Base-by-base conservation (phyloP, 805 yeast species). In the Wickerhamiella siamensis region DNA sequence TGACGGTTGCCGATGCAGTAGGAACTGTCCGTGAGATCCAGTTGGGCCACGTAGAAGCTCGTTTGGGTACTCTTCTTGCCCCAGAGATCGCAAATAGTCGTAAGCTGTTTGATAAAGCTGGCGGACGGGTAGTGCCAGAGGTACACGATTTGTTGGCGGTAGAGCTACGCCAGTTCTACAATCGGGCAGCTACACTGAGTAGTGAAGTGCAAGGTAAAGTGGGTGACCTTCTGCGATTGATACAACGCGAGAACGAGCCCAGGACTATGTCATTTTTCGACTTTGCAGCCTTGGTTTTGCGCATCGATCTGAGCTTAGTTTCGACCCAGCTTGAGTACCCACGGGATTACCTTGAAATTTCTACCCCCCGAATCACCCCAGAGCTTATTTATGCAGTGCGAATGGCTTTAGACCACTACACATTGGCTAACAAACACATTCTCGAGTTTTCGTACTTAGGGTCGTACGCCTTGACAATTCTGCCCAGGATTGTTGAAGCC, bases 371-470 rank as follows among this genome's bases (percentile, higher is more conserved):
- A 2, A 4, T 40, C 14, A 41, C 50, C 8, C 44, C 41, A 2
- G 36, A 35, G 14, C 44, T 43, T 31, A 38, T 42, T 26, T 43
- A 44, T 27, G 55, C 50, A 3, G 43, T 45, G 14, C 36, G 42
- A 10, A 39, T 48, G 27, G 47, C 50, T n/a, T 38, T 51, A 2
- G 49, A 44, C 17, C 48, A 51, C 20, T 42, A 50, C 32, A 26
- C 38, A 5, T 34, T 51, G 5, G 41, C 43, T 12, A 39, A 40
- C 33, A 41, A 39, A 20, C 21, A 27, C 6, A 33, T 38, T 27
- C 32, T 41, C 19, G 32, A 40, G 5, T 24, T 43, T 22, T 33
- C 42, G 3, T 44, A 44, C 41, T 18, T 35, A 5, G 40, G 43
- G 2, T 16, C 31, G 12, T 42, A 41, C 16, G 39, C 46, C 10